Percentiles rank a stretch among this genome's conserved stretches.
Evolutionary conservation across 257 asterid genomes (phyloP).

Genomic region (Linaria vulgaris): DNA sequence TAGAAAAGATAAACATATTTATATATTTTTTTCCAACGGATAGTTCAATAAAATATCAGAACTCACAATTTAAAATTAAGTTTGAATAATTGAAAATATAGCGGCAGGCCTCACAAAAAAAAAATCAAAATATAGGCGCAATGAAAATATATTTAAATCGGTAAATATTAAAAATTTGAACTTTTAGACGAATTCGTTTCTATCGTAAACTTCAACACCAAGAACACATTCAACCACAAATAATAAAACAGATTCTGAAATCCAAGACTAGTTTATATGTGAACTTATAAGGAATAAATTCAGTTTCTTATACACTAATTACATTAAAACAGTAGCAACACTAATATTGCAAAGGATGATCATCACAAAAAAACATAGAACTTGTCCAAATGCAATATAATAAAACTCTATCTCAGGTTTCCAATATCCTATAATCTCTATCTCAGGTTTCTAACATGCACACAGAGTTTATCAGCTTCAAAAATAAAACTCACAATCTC

Average conservation of each 20-base stretch:
- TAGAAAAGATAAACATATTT: too few relatives aligned
- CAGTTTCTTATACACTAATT: slow-evolving; percentile 3
- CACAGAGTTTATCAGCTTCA: background rate
- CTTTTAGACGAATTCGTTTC: too few relatives aligned
- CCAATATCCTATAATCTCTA: background rate
- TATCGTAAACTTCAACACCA: too few relatives aligned
- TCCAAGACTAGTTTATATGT: background rate
- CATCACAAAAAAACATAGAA: slow-evolving; percentile 36
- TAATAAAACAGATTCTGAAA: background rate
- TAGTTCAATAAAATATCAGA: too few relatives aligned
- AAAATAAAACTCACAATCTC: slow-evolving; percentile 5
- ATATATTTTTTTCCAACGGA: too few relatives aligned
- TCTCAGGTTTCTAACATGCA: slow-evolving; percentile 2
- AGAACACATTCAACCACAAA: background rate
- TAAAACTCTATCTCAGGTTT: background rate
- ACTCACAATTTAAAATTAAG: too few relatives aligned
- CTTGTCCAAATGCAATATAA: slow-evolving; percentile 65
- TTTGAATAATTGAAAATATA: too few relatives aligned
- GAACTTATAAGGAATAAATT: background rate
- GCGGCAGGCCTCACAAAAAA: too few relatives aligned
- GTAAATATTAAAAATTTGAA: too few relatives aligned
- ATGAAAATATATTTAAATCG: too few relatives aligned
- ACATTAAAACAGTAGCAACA: slow-evolving; percentile 16
- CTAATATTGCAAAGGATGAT: slow-evolving; percentile 61
- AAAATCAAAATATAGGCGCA: too few relatives aligned